Evolutionary conservation across 768 basidiomycete genomes (phyloP).

Genomic region (Psilocybe azurescens): DNA sequence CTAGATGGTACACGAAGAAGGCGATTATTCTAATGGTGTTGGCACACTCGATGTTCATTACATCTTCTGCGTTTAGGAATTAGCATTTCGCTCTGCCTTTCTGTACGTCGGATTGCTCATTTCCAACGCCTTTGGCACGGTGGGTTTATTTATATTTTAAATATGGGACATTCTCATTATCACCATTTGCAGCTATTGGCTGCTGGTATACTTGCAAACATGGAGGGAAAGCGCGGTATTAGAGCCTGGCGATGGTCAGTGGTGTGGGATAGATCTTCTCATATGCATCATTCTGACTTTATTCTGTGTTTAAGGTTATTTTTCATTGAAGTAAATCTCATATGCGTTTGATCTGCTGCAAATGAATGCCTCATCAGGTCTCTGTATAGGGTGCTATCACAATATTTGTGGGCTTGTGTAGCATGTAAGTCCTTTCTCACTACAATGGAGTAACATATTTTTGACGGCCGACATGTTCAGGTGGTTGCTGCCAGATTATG

Average conservation of each 20-base stretch:
- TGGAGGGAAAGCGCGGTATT: constrained; percentile 73
- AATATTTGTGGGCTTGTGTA: constrained; percentile 1
- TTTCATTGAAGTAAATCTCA: constrained; percentile 33
- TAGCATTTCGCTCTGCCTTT: constrained; percentile 67
- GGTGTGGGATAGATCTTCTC: not conserved
- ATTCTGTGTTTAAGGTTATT: not conserved
- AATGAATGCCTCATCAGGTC: not conserved
- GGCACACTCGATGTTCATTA: not conserved
- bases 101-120: constrained; percentile 64
- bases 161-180: not conserved
- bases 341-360: constrained; percentile 26
- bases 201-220: constrained; percentile 71
- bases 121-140: constrained; percentile 71
- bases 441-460: not conserved
- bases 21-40: constrained; percentile 26
- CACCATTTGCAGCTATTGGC: constrained; percentile 57
- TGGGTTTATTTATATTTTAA: constrained; percentile 32
- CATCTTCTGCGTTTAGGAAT: constrained; percentile 45
- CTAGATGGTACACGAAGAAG: constrained; percentile 66
- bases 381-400: constrained; percentile 3
- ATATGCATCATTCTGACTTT: not conserved
- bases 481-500: constrained; percentile 11
- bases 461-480: not conserved
- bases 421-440: not conserved
- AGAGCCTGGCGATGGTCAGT: constrained; percentile 65